Evolutionary conservation across 108 stramenopile species (phyloP), one percentile per base, ranked within the genome.

Genomic region (Tribonema minus): DNA sequence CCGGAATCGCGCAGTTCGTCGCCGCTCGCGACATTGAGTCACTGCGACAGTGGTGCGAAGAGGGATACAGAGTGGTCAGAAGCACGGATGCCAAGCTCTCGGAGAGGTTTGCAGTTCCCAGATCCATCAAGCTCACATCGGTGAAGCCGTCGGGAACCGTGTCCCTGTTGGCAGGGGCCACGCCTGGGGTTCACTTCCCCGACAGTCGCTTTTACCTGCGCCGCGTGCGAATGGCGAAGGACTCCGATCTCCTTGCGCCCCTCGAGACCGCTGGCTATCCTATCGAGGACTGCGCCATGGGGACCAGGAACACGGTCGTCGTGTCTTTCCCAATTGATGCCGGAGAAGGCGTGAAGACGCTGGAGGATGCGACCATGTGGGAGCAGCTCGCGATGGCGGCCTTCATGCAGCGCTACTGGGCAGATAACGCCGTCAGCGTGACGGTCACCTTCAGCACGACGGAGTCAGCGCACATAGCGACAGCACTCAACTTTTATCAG

Each of bases 121-220:
- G 46, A 3, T 87, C 87, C 36, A 85, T 88, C 63, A 88, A 88
- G 81, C 85, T 85, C 6, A 88, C 88, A 12, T 84, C 66, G 35
- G 70, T 88, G 38, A 88, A 88, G 80, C 88, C 88, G 1, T 78
- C 74, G 4, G 88, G 88, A 15, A 88, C 88, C 15, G 88, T 88
- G n/a, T 87, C 87, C 38, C 86, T 88, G 23, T 82, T 88, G 5
- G 88, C 88, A 4, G 88, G 88, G 26, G 88, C 88, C 28, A 88
- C 88, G 29, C 88, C 88, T 38, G 88, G 88, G 20, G 86, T 88
- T 79, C 88, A 88, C 69, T 86, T 39, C 35, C 88, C 88, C 27
- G 88, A 88, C 38, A 70, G 79, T 15, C 72, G 87, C 30, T 88
- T 87, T 46, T 88, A 88, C 81, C 15, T 87, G 3, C 64, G 88